Percentiles rank a stretch among this genome's conserved stretches.
Conservation (phyloP, 345 rosid species). For the Mallotus nudiflorus region DNA sequence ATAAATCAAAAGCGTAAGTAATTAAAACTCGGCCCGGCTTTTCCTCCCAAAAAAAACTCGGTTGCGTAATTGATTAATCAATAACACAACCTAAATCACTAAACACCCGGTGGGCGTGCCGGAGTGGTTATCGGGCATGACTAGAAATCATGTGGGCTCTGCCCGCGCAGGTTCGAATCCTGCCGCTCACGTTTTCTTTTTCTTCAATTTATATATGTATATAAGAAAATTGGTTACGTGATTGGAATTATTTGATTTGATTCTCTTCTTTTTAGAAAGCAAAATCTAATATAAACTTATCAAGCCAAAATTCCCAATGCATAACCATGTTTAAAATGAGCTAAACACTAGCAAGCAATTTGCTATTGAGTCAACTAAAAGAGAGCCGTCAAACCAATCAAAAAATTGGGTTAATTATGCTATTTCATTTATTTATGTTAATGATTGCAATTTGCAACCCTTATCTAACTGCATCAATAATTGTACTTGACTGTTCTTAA, state of each 20-base stretch:
- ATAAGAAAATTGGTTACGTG: too few species aligned
- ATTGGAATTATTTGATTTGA: too few species aligned
- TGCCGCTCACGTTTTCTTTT: background rate
- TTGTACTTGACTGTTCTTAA: background rate
- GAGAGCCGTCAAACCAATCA: constrained; percentile 10
- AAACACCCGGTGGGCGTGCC: constrained; percentile 74
- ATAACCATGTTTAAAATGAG: background rate
- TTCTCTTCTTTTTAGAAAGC: too few species aligned
- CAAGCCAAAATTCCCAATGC: too few species aligned
- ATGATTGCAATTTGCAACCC: too few species aligned
- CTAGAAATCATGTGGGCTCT: constrained; percentile 96
- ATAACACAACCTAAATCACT: too few species aligned
- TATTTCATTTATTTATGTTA: background rate
- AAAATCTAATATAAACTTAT: too few species aligned
- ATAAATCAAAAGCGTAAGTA: too few species aligned
- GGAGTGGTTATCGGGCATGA: constrained; percentile 99
- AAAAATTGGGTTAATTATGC: background rate
- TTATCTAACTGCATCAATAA: background rate
- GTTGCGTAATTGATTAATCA: too few species aligned
- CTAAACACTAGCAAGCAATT: background rate
- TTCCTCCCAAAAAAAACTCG: too few species aligned
- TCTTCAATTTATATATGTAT: too few species aligned
- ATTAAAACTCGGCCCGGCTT: too few species aligned
- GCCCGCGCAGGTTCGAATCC: constrained; percentile 88
- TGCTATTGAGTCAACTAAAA: background rate